phyloP scores from a whole-genome alignment of 441 rosid species.

The Adansonia grandidieri region DNA sequence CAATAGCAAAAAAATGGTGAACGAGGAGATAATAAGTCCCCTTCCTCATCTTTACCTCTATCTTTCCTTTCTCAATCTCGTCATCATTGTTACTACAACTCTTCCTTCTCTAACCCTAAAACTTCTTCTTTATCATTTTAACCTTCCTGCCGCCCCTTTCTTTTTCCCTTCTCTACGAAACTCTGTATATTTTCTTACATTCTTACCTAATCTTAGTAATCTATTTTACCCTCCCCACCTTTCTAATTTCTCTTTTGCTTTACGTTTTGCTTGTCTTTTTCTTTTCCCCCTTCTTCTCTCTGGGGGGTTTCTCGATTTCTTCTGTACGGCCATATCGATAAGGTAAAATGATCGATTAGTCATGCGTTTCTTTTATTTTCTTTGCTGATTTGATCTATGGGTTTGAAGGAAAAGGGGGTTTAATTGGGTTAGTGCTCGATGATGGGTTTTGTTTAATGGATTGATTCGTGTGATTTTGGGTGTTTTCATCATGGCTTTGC shows the following conservation, averaged over 20 bases:
- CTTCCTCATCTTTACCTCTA: constrained; percentile 48
- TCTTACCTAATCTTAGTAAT: neutral
- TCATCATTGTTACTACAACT: constrained; percentile 20
- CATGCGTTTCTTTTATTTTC: constrained; percentile 19
- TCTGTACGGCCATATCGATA: neutral
- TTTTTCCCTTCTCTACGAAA: constrained; percentile 12
- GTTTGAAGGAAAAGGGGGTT: neutral
- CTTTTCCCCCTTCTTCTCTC: neutral
- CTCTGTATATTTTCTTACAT: neutral
- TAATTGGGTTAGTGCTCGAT: neutral
- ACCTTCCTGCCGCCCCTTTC: neutral
- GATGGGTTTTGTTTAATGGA: constrained; percentile 12
- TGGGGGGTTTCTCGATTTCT: constrained; percentile 1
- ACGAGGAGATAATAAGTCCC: constrained; percentile 49
- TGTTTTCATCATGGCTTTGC: constrained; percentile 4
- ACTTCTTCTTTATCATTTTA: constrained; percentile 26
- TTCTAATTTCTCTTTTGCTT: neutral
- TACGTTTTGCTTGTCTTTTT: neutral
- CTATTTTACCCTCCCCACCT: neutral
- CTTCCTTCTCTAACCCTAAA: constrained; percentile 53
- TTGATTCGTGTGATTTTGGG: constrained; percentile 20
- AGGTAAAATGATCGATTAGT: constrained; percentile 32
- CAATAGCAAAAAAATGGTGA: constrained; percentile 83
- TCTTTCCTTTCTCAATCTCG: constrained; percentile 40
- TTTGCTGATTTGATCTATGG: constrained; percentile 15